Evolutionary conservation across 1,284 basidiomycete genomes (phyloP).

Genomic region (Amylostereum areolatum): DNA sequence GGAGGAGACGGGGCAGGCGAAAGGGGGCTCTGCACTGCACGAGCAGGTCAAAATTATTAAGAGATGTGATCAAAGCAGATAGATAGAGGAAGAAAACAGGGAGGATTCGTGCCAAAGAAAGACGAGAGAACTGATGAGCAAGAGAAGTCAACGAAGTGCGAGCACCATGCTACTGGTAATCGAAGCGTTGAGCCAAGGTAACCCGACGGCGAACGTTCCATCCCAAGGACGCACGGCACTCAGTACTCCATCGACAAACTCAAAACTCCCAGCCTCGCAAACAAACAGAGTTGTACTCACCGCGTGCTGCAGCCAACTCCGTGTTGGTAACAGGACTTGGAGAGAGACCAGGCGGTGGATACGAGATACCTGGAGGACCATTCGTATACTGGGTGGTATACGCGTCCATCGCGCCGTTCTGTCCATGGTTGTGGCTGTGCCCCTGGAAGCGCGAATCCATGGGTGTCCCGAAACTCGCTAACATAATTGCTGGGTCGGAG

Average conservation of each 20-base stretch:
- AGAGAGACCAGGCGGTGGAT: constrained; percentile 29
- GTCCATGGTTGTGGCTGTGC: constrained; percentile 21
- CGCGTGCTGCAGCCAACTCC: constrained; percentile 30
- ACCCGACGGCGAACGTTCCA: constrained; percentile 64
- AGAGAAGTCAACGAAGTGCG: background rate
- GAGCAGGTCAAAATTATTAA: constrained; percentile 29
- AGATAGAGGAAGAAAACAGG: constrained; percentile 10
- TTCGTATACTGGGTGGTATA: constrained; percentile 21
- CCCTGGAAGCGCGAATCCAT: constrained; percentile 13
- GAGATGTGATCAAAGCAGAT: constrained; percentile 24
- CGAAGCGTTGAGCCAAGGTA: background rate
- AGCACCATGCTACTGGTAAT: background rate
- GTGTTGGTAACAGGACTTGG: constrained; percentile 19
- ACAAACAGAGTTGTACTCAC: constrained; percentile 55
- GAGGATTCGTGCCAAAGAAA: background rate
- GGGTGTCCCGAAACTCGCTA: constrained; percentile 53
- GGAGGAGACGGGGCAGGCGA: constrained; percentile 28
- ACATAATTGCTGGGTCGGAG: constrained; percentile 78
- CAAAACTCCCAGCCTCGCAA: constrained; percentile 62
- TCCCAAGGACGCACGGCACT: constrained; percentile 78
- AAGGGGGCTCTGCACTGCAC: constrained; percentile 41
- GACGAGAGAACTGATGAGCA: background rate
- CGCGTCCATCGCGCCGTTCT: constrained; percentile 29
- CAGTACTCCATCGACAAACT: constrained; percentile 78
- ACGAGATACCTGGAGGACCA: constrained; percentile 53